Evolutionary conservation across 345 rosid species (phyloP), one percentile per base, ranked within the genome.

Genomic region (Brassica juncea): DNA sequence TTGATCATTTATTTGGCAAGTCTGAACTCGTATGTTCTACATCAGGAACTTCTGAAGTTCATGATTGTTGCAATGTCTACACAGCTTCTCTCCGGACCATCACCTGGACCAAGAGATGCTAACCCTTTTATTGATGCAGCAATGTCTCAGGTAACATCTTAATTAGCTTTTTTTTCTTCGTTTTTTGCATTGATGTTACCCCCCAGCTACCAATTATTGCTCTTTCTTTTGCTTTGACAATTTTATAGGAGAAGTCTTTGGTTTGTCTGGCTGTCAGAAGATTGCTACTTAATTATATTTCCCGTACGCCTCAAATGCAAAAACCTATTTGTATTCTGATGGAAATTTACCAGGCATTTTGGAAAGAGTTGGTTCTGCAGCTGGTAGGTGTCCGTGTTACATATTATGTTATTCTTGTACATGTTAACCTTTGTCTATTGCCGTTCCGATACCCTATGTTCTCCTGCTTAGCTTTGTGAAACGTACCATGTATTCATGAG

Each of bases 31-130:
- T 88, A 89, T 77, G 80, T 83, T 72, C 86, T 92, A 76, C 99
- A 96, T 85, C 98, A 88, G 82, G 97, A 96, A 91, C 82, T 93
- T 88, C 90, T 96, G 58, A 88, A 87, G 82, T 96, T 96, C 91
- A 80, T 88, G 88, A 88, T 90, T 60, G 84, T 90, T 70, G 88
- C 92, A 1, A 91, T 95, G 97, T 88, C 99, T 67, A 88, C 99
- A 73, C 97, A 95, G 83, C 98, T 95, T 83, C 92, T 83, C 34
- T 89, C 84, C 34, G 92, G 89, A 31, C 90, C 94, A 73, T 78
- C 92, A 52, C 97, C 92, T 12, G 91, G 93, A 77, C 88, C 88
- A 19, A 75, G 82, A 67, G 94, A 95, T 81, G 88, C 79, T 15
- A 91, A 95, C 70, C 98, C 98, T 68, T 93, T 95, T 80, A 84